These are phyloP conservation scores for Houttuynia cordata DNA, from an alignment of 164 flowering plant species.

Conservation along the genomic window DNA sequence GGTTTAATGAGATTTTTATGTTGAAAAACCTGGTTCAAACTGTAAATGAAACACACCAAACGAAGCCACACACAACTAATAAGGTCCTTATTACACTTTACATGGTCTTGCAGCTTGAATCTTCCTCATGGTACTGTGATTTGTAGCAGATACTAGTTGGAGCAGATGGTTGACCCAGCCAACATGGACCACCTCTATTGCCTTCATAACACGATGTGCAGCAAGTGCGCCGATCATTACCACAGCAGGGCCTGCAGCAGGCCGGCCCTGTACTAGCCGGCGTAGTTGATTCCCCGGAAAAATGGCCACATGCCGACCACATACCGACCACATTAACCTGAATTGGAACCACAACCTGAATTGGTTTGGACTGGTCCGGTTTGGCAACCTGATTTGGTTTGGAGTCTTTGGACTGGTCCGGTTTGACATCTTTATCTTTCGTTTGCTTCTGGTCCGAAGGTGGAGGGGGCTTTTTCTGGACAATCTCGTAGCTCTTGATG, in stretches of 20 bases:
- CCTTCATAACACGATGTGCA: constrained; percentile 4
- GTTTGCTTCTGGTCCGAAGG: background rate
- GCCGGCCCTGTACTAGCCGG: background rate
- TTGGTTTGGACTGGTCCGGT: background rate
- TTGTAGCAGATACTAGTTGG: too few relatives aligned
- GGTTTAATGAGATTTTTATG: too few relatives aligned
- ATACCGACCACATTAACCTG: too few relatives aligned
- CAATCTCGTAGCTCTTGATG: constrained; percentile 3
- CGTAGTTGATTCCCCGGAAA: background rate
- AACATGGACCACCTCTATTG: background rate
- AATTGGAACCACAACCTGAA: too few relatives aligned
- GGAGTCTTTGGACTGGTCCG: constrained; percentile 1
- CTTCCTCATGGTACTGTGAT: too few relatives aligned
- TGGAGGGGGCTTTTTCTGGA: background rate
- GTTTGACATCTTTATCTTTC: too few relatives aligned
- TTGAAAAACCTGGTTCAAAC: too few relatives aligned
- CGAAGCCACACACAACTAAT: too few relatives aligned
- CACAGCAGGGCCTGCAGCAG: constrained; percentile 1
- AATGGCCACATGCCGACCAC: background rate
- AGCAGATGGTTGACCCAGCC: background rate
- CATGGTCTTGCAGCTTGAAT: too few relatives aligned
- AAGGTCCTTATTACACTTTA: too few relatives aligned
- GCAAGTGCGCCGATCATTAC: too few relatives aligned
- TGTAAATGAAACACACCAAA: too few relatives aligned
- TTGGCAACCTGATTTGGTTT: background rate